These are phyloP conservation scores for Boletus bicolor DNA, from an alignment of 768 basidiomycete genomes.

Conservation along the genomic window DNA sequence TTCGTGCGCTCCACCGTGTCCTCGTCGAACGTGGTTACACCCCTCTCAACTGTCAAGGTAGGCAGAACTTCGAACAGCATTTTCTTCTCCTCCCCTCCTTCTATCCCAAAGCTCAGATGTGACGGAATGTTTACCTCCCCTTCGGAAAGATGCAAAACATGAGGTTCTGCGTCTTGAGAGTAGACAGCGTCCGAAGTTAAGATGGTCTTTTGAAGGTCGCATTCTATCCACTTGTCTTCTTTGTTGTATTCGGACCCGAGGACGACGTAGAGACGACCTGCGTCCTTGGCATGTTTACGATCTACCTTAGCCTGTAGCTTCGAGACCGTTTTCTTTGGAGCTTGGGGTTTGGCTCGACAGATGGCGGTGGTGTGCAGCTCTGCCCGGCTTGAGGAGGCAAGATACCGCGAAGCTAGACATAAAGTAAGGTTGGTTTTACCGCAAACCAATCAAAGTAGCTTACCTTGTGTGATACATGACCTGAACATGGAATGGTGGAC, in stretches of 20 bases:
- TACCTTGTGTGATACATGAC: slow-evolving; percentile 22
- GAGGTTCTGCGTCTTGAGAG: slow-evolving; percentile 20
- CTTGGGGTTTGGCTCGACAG: slow-evolving; percentile 35
- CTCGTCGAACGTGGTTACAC: slow-evolving; percentile 18
- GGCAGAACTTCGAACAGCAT: slow-evolving; percentile 71
- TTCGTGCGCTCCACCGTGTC: slow-evolving; percentile 21
- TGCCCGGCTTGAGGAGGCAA: slow-evolving; percentile 41
- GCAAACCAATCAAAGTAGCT: background rate
- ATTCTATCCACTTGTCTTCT: slow-evolving; percentile 62
- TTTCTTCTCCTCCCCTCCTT: slow-evolving; percentile 45
- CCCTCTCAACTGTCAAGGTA: slow-evolving; percentile 39
- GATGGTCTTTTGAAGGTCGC: slow-evolving; percentile 62
- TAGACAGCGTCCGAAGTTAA: slow-evolving; percentile 52
- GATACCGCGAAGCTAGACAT: slow-evolving; percentile 33
- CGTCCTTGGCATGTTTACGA: slow-evolving; percentile 34
- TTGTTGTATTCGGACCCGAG: slow-evolving; percentile 69
- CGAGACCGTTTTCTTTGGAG: slow-evolving; percentile 42
- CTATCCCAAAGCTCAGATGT: slow-evolving; percentile 65
- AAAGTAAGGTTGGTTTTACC: background rate
- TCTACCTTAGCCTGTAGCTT: slow-evolving; percentile 45
- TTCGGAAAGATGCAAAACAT: slow-evolving; percentile 28
- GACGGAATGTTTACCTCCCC: slow-evolving; percentile 48
- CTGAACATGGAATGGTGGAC: slow-evolving; percentile 25
- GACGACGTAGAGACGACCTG: slow-evolving; percentile 60
- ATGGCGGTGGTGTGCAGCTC: slow-evolving; percentile 50